Conservation (phyloP, 2,329 filamentous ascomycete species). For the Ophiognomonia clavigignenti-juglandacearum region DNA sequence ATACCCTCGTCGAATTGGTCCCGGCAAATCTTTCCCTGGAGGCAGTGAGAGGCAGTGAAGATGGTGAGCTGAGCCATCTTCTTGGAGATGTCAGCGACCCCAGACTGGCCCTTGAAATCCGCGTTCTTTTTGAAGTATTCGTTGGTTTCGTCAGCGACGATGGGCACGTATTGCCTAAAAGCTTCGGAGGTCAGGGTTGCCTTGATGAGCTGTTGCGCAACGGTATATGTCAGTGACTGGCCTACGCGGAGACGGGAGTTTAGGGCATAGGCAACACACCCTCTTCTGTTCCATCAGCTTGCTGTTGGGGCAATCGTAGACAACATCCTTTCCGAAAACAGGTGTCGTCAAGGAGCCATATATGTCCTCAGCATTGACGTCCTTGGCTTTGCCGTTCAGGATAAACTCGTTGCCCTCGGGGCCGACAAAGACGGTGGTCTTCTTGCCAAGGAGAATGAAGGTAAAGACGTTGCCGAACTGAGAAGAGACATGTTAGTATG, state of each 20-base stretch:
- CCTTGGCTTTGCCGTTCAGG: slow-evolving; percentile 48
- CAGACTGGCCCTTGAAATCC: slow-evolving; percentile 54
- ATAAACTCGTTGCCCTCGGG: slow-evolving; percentile 50
- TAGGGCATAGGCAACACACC: slow-evolving; percentile 32
- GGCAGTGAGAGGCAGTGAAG: slow-evolving; percentile 71
- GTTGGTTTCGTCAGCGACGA: slow-evolving; percentile 66
- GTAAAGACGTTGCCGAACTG: slow-evolving; percentile 51
- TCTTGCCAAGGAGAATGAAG: slow-evolving; percentile 47
- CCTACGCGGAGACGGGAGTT: background rate
- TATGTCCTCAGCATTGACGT: slow-evolving; percentile 51
- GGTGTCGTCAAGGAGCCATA: slow-evolving; percentile 47
- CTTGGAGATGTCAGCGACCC: slow-evolving; percentile 58
- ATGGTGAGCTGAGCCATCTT: slow-evolving; percentile 74
- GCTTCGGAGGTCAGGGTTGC: slow-evolving; percentile 63
- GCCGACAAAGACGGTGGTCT: slow-evolving; percentile 46
- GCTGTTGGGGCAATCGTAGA: slow-evolving; percentile 79
- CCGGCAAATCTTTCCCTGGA: slow-evolving; percentile 74
- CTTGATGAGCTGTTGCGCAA: slow-evolving; percentile 56
- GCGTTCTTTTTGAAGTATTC: slow-evolving; percentile 56
- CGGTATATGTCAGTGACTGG: background rate
- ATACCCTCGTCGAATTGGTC: slow-evolving; percentile 67
- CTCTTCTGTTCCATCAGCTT: slow-evolving; percentile 91
- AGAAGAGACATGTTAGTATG: slow-evolving; percentile 3
- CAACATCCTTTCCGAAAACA: slow-evolving; percentile 70
- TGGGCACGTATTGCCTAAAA: slow-evolving; percentile 60